A percentile compares a stretch with the other conserved stretches of the same genome.
phyloP scores from a whole-genome alignment of 2,329 filamentous ascomycete genomes.

The Diplodia intermedia region DNA sequence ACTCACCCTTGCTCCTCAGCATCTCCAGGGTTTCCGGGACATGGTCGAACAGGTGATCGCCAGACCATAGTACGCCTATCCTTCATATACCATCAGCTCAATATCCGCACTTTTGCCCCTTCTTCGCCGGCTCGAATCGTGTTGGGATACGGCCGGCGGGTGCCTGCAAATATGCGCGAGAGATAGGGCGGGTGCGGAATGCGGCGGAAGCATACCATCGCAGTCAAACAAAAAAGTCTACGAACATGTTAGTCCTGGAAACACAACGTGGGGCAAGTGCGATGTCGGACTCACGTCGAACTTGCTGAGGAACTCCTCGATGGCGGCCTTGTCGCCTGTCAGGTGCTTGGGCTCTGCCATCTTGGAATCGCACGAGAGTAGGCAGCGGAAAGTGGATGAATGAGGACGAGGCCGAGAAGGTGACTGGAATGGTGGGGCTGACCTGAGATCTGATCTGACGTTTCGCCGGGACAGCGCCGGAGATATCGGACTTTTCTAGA shows the following conservation, averaged over 20 bases:
- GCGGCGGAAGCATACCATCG: slow-evolving; percentile 71
- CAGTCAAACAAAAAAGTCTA: slow-evolving; percentile 95
- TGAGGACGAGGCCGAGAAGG: slow-evolving; percentile 18
- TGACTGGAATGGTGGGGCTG: slow-evolving; percentile 19
- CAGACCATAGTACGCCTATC: slow-evolving; percentile 94
- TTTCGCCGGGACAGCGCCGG: slow-evolving; percentile 13
- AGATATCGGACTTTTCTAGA: slow-evolving; percentile 22
- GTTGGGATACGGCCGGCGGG: not conserved
- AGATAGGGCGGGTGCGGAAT: not conserved
- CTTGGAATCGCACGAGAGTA: not conserved
- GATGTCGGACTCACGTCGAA: slow-evolving; percentile 77
- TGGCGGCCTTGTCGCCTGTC: slow-evolving; percentile 77
- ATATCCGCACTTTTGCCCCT: slow-evolving; percentile 3
- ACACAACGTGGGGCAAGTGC: slow-evolving; percentile 17
- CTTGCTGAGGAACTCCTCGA: slow-evolving; percentile 82
- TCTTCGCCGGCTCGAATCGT: not conserved
- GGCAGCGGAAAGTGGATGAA: slow-evolving; percentile 10
- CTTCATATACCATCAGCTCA: slow-evolving; percentile 52
- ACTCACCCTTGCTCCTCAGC: slow-evolving; percentile 77
- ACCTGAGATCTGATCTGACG: slow-evolving; percentile 22
- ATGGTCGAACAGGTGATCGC: slow-evolving; percentile 85
- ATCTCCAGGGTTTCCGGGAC: slow-evolving; percentile 85
- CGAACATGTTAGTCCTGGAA: slow-evolving; percentile 36
- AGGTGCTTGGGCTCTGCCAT: slow-evolving; percentile 64
- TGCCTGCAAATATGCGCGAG: not conserved